Conservation (phyloP, 768 basidiomycete genomes). For the Austroboletus eburneus region DNA sequence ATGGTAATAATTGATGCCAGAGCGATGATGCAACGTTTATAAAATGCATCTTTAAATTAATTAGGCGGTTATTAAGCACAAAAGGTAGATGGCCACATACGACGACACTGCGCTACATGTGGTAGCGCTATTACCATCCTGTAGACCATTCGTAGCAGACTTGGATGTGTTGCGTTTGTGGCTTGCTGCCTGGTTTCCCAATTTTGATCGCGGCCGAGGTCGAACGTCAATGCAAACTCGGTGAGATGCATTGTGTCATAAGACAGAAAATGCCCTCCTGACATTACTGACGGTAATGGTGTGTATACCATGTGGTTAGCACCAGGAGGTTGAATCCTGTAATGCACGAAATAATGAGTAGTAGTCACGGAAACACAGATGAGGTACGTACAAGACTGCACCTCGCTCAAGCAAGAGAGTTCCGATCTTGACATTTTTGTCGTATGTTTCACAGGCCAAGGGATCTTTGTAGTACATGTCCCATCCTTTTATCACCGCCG, state of each 20-base stretch:
- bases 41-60: too few relatives aligned
- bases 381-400: not conserved
- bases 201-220: not conserved
- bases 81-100: not conserved
- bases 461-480: not conserved
- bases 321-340: slow-evolving; percentile 2
- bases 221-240: not conserved
- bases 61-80: too few relatives aligned
- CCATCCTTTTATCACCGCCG: not conserved
- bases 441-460: not conserved
- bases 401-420: not conserved
- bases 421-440: not conserved
- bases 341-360: not conserved
- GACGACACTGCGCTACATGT: not conserved
- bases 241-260: slow-evolving; percentile 2
- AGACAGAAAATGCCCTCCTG: not conserved
- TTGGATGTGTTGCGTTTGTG: not conserved
- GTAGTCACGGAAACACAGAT: not conserved
- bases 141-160: not conserved
- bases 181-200: not conserved
- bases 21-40: too few relatives aligned
- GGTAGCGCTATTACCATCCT: not conserved
- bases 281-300: not conserved
- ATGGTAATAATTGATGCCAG: too few relatives aligned
- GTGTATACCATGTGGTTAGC: slow-evolving; percentile 1